Conservation (phyloP, 2,329 filamentous ascomycete genomes). For the Sphaerulina musiva region DNA sequence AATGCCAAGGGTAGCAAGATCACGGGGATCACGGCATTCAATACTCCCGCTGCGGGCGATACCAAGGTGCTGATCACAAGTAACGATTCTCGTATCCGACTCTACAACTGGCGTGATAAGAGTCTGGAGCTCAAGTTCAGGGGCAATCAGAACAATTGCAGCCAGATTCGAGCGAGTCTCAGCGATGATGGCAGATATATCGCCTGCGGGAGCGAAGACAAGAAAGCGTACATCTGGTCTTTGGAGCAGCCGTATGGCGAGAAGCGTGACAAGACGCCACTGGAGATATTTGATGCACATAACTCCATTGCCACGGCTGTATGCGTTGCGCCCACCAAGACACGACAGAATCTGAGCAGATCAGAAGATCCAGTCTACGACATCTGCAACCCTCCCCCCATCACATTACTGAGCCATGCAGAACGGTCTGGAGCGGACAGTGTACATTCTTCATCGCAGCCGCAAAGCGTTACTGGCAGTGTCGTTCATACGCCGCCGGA, state of each 20-base stretch:
- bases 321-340: slow-evolving; percentile 72
- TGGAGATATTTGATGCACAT: slow-evolving; percentile 88
- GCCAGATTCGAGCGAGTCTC: slow-evolving; percentile 83
- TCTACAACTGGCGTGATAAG: slow-evolving; percentile 84
- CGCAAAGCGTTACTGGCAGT: slow-evolving; percentile 40
- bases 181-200: slow-evolving; percentile 81
- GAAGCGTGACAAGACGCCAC: slow-evolving; percentile 69
- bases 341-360: slow-evolving; percentile 67
- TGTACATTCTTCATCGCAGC: slow-evolving; percentile 41
- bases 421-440: slow-evolving; percentile 46
- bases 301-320: slow-evolving; percentile 84
- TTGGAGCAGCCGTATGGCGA: slow-evolving; percentile 54
- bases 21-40: slow-evolving; percentile 77
- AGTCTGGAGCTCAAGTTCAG: slow-evolving; percentile 82
- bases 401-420: slow-evolving; percentile 69
- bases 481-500: slow-evolving; percentile 30
- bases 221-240: slow-evolving; percentile 85
- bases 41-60: slow-evolving; percentile 52
- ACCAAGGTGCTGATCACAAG: slow-evolving; percentile 84
- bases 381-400: slow-evolving; percentile 87
- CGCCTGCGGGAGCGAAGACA: slow-evolving; percentile 88
- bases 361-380: slow-evolving; percentile 94
- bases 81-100: slow-evolving; percentile 84
- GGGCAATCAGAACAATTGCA: slow-evolving; percentile 81
- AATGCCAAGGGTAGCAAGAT: slow-evolving; percentile 97